These are phyloP conservation scores for Apiotrichum siamense DNA, from an alignment of 1,284 basidiomycete species.

Conservation along the genomic window DNA sequence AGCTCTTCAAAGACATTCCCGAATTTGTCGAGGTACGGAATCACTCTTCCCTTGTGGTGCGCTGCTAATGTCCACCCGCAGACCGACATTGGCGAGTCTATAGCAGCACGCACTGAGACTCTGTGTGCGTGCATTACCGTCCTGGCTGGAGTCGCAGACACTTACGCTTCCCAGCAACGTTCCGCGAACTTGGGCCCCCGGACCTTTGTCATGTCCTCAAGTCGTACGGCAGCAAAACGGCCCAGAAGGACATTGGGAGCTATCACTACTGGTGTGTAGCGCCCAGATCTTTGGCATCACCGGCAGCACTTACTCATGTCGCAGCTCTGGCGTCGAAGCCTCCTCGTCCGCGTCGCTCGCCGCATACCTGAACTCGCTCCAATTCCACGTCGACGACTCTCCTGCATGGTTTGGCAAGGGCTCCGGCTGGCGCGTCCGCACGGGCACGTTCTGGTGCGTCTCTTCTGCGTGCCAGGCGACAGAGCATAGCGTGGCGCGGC, in stretches of 20 bases:
- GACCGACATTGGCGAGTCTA: slow-evolving; percentile 84
- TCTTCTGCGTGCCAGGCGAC: neutral
- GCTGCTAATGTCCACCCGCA: slow-evolving; percentile 48
- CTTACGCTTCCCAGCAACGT: slow-evolving; percentile 61
- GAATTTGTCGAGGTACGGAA: slow-evolving; percentile 62
- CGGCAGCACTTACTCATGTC: neutral
- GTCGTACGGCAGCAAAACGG: slow-evolving; percentile 66
- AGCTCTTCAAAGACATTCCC: slow-evolving; percentile 58
- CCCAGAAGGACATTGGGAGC: slow-evolving; percentile 82
- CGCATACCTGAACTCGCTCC: slow-evolving; percentile 95
- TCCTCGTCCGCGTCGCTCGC: slow-evolving; percentile 95
- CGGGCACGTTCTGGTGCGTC: slow-evolving; percentile 86
- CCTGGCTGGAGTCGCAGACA: no score
- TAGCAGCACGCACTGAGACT: slow-evolving; percentile 85
- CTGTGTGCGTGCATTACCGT: slow-evolving; percentile 59
- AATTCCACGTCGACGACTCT: slow-evolving; percentile 87
- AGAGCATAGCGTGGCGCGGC: no score
- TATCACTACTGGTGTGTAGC: slow-evolving; percentile 65
- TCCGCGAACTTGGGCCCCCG: slow-evolving; percentile 93
- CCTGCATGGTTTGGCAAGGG: slow-evolving; percentile 88
- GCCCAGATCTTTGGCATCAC: no score
- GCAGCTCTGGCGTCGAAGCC: slow-evolving; percentile 87
- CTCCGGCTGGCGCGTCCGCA: slow-evolving; percentile 82
- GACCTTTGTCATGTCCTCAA: slow-evolving; percentile 96
- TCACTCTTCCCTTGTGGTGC: neutral